A percentile compares a stretch with the other conserved stretches of the same genome.
phyloP scores from a whole-genome alignment of 345 rosid genomes.

The Alliaria petiolata region DNA sequence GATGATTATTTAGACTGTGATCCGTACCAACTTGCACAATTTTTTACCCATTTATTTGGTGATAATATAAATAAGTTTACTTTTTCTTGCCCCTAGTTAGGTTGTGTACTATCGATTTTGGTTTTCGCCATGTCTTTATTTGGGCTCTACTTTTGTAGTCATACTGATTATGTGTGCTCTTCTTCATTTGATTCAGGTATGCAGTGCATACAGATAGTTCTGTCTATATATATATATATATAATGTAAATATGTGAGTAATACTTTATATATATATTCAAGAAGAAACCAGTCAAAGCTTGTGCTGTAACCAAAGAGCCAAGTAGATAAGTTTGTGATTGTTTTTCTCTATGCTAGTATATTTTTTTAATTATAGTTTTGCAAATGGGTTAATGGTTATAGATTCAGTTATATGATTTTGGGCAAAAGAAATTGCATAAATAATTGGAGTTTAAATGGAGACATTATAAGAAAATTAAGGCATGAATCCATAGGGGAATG shows the following conservation, averaged over 20 bases:
- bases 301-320: background rate
- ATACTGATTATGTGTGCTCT: slow-evolving; percentile 6
- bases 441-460: background rate
- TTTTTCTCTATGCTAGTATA: background rate
- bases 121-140: slow-evolving; percentile 17
- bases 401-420: background rate
- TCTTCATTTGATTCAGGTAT: slow-evolving; percentile 13
- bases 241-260: background rate
- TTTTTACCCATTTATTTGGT: background rate
- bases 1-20: slow-evolving; percentile 3
- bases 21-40: slow-evolving; percentile 28
- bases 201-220: background rate
- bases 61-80: background rate
- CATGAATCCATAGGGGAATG: slow-evolving; percentile 5
- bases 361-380: background rate
- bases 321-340: background rate
- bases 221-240: background rate
- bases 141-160: slow-evolving; percentile 25
- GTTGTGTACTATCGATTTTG: slow-evolving; percentile 23
- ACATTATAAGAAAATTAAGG: background rate
- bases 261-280: background rate
- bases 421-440: background rate
- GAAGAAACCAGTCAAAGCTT: background rate
- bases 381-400: background rate
- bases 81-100: slow-evolving; percentile 19